Base-by-base conservation (phyloP, 495 filamentous ascomycete species). In the Tirmania nivea region DNA sequence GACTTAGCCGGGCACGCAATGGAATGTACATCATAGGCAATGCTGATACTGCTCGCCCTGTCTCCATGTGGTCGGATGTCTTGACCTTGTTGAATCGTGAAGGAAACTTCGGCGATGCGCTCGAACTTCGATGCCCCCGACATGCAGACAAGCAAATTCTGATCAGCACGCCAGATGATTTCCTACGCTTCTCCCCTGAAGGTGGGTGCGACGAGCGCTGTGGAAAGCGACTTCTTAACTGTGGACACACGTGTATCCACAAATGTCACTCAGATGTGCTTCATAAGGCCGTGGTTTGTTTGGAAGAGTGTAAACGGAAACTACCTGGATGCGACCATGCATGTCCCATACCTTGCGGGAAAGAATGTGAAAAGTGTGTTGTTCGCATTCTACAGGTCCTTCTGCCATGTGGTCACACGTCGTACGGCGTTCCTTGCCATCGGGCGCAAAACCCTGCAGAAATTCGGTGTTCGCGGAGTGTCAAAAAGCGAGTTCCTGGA, bases 21-120 rank as follows among this genome's bases (percentile, higher is more conserved):
- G 84, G 86, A 8, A 84, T 92, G 80, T 93, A 86, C 62, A 76
- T 93, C 51, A 78, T 90, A 49, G 84, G 86, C 11, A 86, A 90
- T 55, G 67, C 78, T 0, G 67, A 70, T 17, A 87, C 82, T 0
- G 78, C 71, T 14, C 55, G 42, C 1, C 60, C 67, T 37, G 70
- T 86, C 7, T 55, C 62, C 0, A 87, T 88, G 81, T 90, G 84
- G 84, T 65, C 61, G 4, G 53, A 81, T 9, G 78, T 89, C 10
- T 58, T 81, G 20, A 56, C 64, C 1, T 73, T 80, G 8, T 56
- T 88, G 3, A 57, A 66, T 36, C 55, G 57, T 0, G 65, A 66
- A 1, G 67, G 63, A 1, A 75, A 75, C 36, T 62, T 83, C 19
- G 81, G 84, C 0, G 53, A 61, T 10, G 58, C 35, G 14, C 56